Evolutionary conservation across 2,329 filamentous ascomycete genomes (phyloP).

Genomic region (Calonectria multiphialidica): DNA sequence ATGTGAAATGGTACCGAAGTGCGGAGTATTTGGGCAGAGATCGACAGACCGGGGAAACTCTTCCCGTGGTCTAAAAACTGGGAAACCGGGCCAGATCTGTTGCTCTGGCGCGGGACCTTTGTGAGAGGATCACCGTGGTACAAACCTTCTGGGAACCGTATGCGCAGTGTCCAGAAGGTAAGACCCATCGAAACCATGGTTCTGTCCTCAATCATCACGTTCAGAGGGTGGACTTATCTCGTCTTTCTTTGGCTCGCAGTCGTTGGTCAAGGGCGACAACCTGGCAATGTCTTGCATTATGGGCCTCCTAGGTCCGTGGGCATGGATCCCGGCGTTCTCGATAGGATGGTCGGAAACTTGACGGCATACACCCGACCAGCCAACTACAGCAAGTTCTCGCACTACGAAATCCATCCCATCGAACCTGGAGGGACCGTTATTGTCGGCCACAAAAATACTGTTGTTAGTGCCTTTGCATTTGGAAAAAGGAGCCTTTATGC

Average conservation of each 20-base stretch:
- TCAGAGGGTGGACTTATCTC: background rate
- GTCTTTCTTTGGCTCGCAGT: background rate
- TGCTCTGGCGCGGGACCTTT: background rate
- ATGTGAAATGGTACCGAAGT: background rate
- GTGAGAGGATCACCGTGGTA: background rate
- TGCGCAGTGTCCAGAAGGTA: background rate
- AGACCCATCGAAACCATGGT: background rate
- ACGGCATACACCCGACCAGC: slow-evolving; percentile 9
- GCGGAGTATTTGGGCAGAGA: background rate
- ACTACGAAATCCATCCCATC: slow-evolving; percentile 32
- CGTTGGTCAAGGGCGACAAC: background rate
- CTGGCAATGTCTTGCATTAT: background rate
- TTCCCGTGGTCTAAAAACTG: background rate
- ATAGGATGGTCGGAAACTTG: background rate
- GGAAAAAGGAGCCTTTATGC: slow-evolving; percentile 29
- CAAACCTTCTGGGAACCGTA: background rate
- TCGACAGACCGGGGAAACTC: background rate
- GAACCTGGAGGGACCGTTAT: slow-evolving; percentile 35
- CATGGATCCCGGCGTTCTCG: background rate
- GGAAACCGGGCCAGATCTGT: background rate
- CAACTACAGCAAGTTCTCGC: slow-evolving; percentile 16
- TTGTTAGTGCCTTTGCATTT: slow-evolving; percentile 44
- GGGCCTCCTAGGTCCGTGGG: background rate
- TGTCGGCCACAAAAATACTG: background rate
- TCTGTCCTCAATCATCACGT: background rate